phyloP scores from a whole-genome alignment of 73 alveolate species.

The Breviolum minutum region DNA sequence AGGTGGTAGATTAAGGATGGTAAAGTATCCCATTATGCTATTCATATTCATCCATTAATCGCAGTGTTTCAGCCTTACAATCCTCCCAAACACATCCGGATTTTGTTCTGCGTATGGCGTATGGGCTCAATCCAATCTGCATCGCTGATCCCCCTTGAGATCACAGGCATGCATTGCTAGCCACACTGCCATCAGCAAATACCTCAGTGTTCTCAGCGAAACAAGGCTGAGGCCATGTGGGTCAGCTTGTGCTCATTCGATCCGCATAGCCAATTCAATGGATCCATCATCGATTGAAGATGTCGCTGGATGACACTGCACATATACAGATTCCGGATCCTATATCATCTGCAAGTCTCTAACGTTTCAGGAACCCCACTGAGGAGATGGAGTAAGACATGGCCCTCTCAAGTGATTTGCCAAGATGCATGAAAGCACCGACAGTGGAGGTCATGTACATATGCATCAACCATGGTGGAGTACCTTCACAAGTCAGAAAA shows the following conservation, averaged over 20 bases:
- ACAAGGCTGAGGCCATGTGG: too few relatives aligned
- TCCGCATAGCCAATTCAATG: too few relatives aligned
- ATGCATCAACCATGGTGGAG: constrained; percentile 81
- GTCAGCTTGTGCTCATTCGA: too few relatives aligned
- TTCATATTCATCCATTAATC: too few relatives aligned
- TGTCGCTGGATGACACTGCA: too few relatives aligned
- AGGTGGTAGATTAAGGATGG: too few relatives aligned
- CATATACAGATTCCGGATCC: too few relatives aligned
- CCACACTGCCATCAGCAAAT: constrained; percentile 82
- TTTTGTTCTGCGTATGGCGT: neutral
- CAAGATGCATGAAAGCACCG: constrained; percentile 53
- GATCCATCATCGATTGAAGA: too few relatives aligned
- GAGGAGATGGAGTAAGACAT: neutral
- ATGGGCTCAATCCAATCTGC: neutral
- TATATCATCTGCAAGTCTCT: too few relatives aligned
- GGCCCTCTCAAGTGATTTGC: neutral
- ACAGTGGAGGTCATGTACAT: constrained; percentile 63
- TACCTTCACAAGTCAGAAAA: constrained; percentile 11
- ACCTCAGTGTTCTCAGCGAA: neutral
- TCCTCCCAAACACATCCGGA: too few relatives aligned
- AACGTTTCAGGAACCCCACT: neutral
- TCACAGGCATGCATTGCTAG: constrained; percentile 44
- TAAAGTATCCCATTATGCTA: too few relatives aligned
- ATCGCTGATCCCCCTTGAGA: neutral
- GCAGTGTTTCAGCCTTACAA: too few relatives aligned